Base-by-base conservation (phyloP, 352 stramenopile species). In the Albugo laibachii region DNA sequence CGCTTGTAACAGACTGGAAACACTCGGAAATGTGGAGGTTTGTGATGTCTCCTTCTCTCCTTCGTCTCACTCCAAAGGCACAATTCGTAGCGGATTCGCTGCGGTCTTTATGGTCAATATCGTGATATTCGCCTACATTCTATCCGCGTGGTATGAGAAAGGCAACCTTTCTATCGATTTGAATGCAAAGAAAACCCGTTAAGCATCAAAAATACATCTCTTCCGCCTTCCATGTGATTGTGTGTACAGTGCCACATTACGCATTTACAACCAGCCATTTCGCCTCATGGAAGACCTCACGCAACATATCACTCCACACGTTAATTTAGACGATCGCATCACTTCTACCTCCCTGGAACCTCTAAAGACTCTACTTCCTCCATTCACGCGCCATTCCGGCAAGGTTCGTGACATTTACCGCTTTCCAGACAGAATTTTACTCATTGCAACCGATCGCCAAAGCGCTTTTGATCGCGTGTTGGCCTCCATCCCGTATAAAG, bases 401-500 rank as follows among this genome's bases (percentile, higher is more conserved):
- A 88, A 97, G 48, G 88, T 97, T 20, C 78, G 88, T 53, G 89
- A 97, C 57, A 66, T 94, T 36, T 97, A 96, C 69, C 63, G 86
- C 49, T 83, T 85, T 40, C 63, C 59, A 8, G 59, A 87, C 58
- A 59, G 74, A 31, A 80, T 99, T 45, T 68, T 98, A 46, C 78
- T 99, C 39, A 78, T 98, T 34, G 97, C 95, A n/a, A 99, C 94
- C 35, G 95, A 99, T 72, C 82, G 95, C 31, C 93, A 98, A 67
- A 97, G 85, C 41, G 95, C 94, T 8, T 99, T 99, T 65, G 95
- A 99, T 76, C 87, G 95, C 19, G 71, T 87, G 41, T 76, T 99
- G 34, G 91, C 93, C 13, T 74, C 74, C 8, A 88, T 99, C 34
- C 95, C 95, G 10, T 98, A 85, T 80, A 99, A 99, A 55, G 93